These are phyloP conservation scores for Exserohilum rostratum DNA, from an alignment of 2,329 filamentous ascomycete genomes.

Conservation along the genomic window DNA sequence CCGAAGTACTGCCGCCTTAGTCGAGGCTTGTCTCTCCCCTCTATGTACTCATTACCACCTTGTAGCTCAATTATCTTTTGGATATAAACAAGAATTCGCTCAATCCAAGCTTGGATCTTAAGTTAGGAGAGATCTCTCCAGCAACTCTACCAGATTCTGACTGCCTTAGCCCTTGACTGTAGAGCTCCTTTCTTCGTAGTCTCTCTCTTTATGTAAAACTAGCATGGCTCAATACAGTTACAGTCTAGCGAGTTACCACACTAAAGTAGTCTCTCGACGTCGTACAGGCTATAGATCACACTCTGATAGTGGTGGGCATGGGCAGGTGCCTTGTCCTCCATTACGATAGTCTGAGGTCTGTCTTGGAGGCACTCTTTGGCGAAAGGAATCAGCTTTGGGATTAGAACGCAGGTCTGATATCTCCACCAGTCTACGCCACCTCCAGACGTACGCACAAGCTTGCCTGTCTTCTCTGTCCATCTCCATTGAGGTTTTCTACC, in stretches of 20 bases:
- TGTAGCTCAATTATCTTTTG: too few relatives aligned
- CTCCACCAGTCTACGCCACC: constrained; percentile 13
- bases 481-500: too few relatives aligned
- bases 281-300: constrained; percentile 3
- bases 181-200: neutral
- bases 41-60: too few relatives aligned
- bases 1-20: neutral
- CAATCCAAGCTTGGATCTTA: constrained; percentile 17
- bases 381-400: constrained; percentile 15
- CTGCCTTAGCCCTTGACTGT: neutral
- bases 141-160: neutral
- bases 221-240: too few relatives aligned
- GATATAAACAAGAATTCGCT: constrained; percentile 20
- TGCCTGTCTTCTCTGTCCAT: too few relatives aligned
- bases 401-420: constrained; percentile 9
- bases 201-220: neutral
- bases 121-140: constrained; percentile 10
- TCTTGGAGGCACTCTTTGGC: constrained; percentile 11
- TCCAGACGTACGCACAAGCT: constrained; percentile 2
- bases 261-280: constrained; percentile 14
- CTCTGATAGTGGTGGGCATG: constrained; percentile 4
- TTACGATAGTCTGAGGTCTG: constrained; percentile 12
- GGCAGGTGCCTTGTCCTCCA: constrained; percentile 21
- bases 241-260: constrained; percentile 14
- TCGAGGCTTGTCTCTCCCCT: constrained; percentile 8